These are phyloP conservation scores for Alnus rubra DNA, from an alignment of 306 rosid species.

Conservation along the genomic window DNA sequence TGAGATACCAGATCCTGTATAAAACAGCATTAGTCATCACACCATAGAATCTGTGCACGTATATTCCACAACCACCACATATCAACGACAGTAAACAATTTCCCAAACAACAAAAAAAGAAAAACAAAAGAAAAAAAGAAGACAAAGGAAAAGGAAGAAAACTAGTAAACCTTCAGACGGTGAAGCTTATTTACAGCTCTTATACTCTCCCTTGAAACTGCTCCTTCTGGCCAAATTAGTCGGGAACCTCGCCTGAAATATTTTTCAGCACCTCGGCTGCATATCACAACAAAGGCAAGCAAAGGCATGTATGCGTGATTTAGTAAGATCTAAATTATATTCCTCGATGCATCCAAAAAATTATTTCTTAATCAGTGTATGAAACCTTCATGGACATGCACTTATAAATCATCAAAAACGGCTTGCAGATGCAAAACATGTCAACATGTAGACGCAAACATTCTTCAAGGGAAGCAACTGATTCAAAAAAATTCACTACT, in stretches of 20 bases:
- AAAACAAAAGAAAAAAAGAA: background rate
- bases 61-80: no score
- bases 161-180: conserved; percentile 53
- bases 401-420: background rate
- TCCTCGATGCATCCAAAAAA: background rate
- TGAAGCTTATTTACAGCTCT: conserved; percentile 87
- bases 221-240: conserved; percentile 94
- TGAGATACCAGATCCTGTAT: conserved; percentile 61
- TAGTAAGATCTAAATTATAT: conserved; percentile 3
- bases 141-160: background rate
- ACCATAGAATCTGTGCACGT: background rate
- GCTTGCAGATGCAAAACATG: background rate
- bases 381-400: background rate
- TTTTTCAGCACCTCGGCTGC: conserved; percentile 73
- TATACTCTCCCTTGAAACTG: conserved; percentile 92
- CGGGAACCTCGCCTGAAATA: conserved; percentile 70
- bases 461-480: background rate
- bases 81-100: background rate
- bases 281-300: conserved; percentile 19
- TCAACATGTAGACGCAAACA: background rate
- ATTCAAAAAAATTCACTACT: conserved; percentile 18
- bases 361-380: conserved; percentile 1
- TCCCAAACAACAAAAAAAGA: background rate
- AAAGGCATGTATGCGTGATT: background rate
- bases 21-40: conserved; percentile 18